Evolutionary conservation across 106 monocot species (phyloP).

Genomic region (Dendrobium officinale): DNA sequence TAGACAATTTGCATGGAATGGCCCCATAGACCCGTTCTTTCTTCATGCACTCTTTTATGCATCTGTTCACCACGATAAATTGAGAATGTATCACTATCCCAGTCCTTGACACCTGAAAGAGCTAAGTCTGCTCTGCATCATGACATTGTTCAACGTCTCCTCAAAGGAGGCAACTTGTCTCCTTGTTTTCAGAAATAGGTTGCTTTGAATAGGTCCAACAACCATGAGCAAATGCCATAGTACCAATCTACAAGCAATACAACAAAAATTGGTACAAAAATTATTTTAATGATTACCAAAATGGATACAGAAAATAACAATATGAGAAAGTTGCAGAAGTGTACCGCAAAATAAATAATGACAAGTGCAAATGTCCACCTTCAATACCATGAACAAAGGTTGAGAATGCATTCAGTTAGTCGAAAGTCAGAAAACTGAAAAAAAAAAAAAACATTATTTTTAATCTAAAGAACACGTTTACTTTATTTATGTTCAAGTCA

Average conservation of each 20-base stretch:
- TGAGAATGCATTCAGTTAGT: not conserved
- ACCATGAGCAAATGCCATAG: constrained; percentile 44
- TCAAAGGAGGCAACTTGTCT: constrained; percentile 13
- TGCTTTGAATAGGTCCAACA: constrained; percentile 30
- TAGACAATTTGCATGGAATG: constrained; percentile 51
- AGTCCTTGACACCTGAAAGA: constrained; percentile 1
- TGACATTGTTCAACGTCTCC: constrained; percentile 10
- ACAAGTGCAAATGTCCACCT: constrained; percentile 76
- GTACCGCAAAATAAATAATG: constrained; percentile 62
- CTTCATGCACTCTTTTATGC: not conserved
- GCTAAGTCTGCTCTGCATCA: not conserved
- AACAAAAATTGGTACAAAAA: not conserved
- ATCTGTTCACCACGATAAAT: not conserved
- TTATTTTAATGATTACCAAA: not conserved
- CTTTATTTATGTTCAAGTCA: not conserved
- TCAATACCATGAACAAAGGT: constrained; percentile 17
- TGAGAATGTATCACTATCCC: constrained; percentile 1
- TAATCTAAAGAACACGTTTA: no score
- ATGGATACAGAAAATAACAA: not conserved
- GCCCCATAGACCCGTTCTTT: constrained; percentile 48
- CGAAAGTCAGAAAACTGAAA: not conserved
- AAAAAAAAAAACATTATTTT: no score
- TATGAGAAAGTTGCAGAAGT: constrained; percentile 1
- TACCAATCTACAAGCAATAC: constrained; percentile 28
- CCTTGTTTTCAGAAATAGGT: constrained; percentile 8